These are phyloP conservation scores for Dioscorea dumetorum DNA, from an alignment of 106 monocot genomes.

Conservation along the genomic window DNA sequence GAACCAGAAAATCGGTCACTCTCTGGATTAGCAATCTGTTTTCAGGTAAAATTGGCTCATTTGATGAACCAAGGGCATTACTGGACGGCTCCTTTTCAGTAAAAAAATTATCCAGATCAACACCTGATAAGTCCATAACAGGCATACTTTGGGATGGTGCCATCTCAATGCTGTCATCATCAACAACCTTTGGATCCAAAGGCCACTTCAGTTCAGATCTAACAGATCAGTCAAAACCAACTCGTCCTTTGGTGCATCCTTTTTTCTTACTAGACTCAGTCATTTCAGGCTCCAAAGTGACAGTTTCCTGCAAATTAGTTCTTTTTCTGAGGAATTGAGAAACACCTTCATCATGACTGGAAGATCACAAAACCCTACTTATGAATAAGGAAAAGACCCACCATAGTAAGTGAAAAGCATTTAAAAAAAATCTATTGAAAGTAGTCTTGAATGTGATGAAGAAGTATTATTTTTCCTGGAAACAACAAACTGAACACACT, in stretches of 20 bases:
- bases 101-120: slow-evolving; percentile 64
- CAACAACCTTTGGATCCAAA: slow-evolving; percentile 11
- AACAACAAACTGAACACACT: no score
- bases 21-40: slow-evolving; percentile 13
- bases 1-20: slow-evolving; percentile 9
- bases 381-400: no score
- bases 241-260: slow-evolving; percentile 19
- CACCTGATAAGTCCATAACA: slow-evolving; percentile 47
- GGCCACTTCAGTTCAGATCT: slow-evolving; percentile 56
- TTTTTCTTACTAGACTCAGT: slow-evolving; percentile 32
- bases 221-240: slow-evolving; percentile 55
- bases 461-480: no score
- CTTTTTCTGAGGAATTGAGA: no score
- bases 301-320: slow-evolving; percentile 42
- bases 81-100: slow-evolving; percentile 23
- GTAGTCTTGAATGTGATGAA: no score
- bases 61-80: slow-evolving; percentile 1
- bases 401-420: no score
- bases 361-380: no score
- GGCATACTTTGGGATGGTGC: slow-evolving; percentile 14
- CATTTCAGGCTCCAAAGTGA: slow-evolving; percentile 35
- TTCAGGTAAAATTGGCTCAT: slow-evolving; percentile 3
- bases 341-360: no score
- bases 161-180: slow-evolving; percentile 7
- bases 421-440: no score